These are phyloP conservation scores for Coffea humblotiana DNA, from an alignment of 305 asterid species.

Conservation along the genomic window DNA sequence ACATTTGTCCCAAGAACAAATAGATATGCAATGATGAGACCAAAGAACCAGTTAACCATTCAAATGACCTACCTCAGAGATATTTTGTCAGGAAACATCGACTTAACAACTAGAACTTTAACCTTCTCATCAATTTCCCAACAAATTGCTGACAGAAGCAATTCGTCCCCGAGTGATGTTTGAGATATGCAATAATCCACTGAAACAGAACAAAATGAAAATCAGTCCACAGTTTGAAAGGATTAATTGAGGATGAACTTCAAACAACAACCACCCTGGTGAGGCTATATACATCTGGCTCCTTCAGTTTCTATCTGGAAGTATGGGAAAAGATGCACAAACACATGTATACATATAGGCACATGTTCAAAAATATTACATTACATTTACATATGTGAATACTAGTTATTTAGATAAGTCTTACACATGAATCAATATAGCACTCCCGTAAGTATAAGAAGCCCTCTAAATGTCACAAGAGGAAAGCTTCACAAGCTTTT, in stretches of 20 bases:
- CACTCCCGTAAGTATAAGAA: neutral
- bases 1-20: neutral
- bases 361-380: no score
- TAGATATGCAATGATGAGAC: neutral
- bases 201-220: slow-evolving; percentile 28
- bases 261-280: neutral
- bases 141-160: slow-evolving; percentile 59
- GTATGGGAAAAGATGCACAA: neutral
- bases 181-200: slow-evolving; percentile 92
- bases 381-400: neutral
- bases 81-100: slow-evolving; percentile 74
- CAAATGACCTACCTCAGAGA: slow-evolving; percentile 63
- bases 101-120: slow-evolving; percentile 76
- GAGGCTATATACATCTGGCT: neutral
- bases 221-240: neutral
- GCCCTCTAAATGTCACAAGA: neutral
- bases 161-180: slow-evolving; percentile 56
- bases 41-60: slow-evolving; percentile 7
- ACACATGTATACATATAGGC: neutral
- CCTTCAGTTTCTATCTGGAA: neutral
- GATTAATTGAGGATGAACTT: neutral
- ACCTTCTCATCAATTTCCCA: slow-evolving; percentile 77
- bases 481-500: neutral
- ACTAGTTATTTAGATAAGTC: neutral
- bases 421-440: neutral